Percentiles rank a stretch among this genome's conserved stretches.
These are phyloP conservation scores for Ceratobasidium sp. DNA, from an alignment of 1,284 basidiomycete species.

Conservation along the genomic window DNA sequence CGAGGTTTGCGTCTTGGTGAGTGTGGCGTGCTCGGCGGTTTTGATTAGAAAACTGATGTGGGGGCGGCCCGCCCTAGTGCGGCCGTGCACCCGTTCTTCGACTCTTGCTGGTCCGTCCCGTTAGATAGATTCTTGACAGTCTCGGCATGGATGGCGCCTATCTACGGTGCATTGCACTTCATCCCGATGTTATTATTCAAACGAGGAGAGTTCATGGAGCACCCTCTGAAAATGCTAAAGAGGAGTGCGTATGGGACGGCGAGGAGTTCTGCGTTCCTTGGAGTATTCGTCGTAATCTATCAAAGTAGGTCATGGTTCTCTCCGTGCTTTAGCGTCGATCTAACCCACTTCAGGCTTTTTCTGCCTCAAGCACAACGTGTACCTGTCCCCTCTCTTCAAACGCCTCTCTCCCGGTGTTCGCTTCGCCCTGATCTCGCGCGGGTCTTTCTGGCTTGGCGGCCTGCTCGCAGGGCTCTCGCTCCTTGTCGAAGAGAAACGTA, in stretches of 20 bases:
- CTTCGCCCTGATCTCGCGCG: conserved; percentile 71
- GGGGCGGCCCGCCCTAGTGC: conserved; percentile 53
- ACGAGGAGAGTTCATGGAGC: conserved; percentile 63
- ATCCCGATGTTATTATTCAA: conserved; percentile 87
- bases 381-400: conserved; percentile 48
- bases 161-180: conserved; percentile 90
- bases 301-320: conserved; percentile 68
- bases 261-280: conserved; percentile 90
- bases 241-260: conserved; percentile 78
- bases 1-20: conserved; percentile 68
- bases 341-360: conserved; percentile 64
- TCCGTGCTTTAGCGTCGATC: conserved; percentile 4
- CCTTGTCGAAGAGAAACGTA: conserved; percentile 85
- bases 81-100: conserved; percentile 83
- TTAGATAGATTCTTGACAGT: conserved; percentile 83
- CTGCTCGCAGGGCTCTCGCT: conserved; percentile 81
- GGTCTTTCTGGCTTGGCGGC: conserved; percentile 81
- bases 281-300: conserved; percentile 85
- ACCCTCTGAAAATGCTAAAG: conserved; percentile 72
- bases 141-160: conserved; percentile 81
- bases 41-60: neutral
- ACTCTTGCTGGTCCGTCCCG: conserved; percentile 74
- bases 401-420: conserved; percentile 52
- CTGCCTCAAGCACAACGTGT: conserved; percentile 67
- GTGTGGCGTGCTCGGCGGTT: conserved; percentile 16